A percentile compares a stretch with the other conserved stretches of the same genome.
Evolutionary conservation across 73 alveolate genomes (phyloP).

Genomic region (Uronychia binucleata): DNA sequence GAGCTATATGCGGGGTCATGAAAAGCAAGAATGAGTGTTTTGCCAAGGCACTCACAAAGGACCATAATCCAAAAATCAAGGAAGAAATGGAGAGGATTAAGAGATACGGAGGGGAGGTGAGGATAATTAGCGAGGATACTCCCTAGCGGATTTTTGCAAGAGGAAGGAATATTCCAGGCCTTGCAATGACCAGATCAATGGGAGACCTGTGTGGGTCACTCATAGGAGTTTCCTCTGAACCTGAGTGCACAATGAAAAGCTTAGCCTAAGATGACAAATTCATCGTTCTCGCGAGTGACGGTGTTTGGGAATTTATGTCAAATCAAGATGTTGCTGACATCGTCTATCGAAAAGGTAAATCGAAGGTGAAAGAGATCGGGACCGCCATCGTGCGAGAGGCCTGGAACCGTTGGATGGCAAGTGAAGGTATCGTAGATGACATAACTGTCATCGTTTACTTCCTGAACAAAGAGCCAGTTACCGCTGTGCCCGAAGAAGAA

Average conservation of each 20-base stretch:
- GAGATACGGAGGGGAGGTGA: conserved; percentile 40
- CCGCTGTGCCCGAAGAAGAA: background rate
- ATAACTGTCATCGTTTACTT: background rate
- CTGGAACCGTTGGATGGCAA: background rate
- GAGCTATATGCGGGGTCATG: conserved; percentile 17
- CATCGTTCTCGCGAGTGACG: background rate
- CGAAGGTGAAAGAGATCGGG: background rate
- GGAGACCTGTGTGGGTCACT: conserved; percentile 4
- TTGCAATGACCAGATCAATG: conserved; percentile 13
- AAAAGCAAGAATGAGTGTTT: background rate
- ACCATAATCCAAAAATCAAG: conserved; percentile 61
- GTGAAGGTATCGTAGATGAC: background rate
- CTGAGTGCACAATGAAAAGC: background rate
- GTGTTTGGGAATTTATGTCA: background rate
- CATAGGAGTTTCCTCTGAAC: background rate
- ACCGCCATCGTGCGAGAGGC: background rate
- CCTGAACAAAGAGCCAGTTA: background rate
- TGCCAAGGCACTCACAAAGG: conserved; percentile 53
- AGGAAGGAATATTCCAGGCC: background rate
- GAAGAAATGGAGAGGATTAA: conserved; percentile 62
- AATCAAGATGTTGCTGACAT: background rate
- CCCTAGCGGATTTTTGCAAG: background rate
- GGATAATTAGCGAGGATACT: background rate
- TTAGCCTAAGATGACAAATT: background rate
- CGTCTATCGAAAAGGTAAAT: background rate